Evolutionary conservation across 495 filamentous ascomycete species (phyloP).

Genomic region (Penicillium robsamsonii): DNA sequence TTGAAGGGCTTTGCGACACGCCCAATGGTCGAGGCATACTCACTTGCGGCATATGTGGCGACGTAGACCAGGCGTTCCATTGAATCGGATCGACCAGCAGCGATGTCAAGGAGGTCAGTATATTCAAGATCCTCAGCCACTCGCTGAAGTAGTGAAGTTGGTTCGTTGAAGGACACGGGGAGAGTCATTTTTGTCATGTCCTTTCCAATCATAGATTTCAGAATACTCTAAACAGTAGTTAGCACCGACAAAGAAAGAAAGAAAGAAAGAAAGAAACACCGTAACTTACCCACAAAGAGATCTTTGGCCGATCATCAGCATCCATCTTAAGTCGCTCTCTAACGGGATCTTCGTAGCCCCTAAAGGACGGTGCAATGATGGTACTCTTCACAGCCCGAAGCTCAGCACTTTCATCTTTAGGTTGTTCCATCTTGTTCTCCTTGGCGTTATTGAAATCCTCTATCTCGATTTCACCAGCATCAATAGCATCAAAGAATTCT

Average conservation of each 20-base stretch:
- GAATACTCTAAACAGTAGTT: slow-evolving; percentile 65
- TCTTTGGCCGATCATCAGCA: slow-evolving; percentile 86
- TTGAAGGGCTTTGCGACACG: slow-evolving; percentile 99
- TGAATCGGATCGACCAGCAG: slow-evolving; percentile 80
- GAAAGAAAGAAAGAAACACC: not conserved
- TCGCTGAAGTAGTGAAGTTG: slow-evolving; percentile 93
- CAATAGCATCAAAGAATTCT: slow-evolving; percentile 97
- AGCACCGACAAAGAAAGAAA: slow-evolving; percentile 7
- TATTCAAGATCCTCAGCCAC: slow-evolving; percentile 98
- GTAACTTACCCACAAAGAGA: slow-evolving; percentile 84
- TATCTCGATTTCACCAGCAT: slow-evolving; percentile 86
- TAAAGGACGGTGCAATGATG: slow-evolving; percentile 74
- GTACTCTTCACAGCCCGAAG: slow-evolving; percentile 47
- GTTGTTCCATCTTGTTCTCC: slow-evolving; percentile 43
- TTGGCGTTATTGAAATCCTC: slow-evolving; percentile 51
- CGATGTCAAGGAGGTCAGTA: slow-evolving; percentile 85
- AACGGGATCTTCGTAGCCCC: slow-evolving; percentile 85
- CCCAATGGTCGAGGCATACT: slow-evolving; percentile 94
- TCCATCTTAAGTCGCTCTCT: slow-evolving; percentile 81
- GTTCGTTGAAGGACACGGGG: slow-evolving; percentile 97
- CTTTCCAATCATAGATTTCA: slow-evolving; percentile 99
- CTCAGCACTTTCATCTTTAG: slow-evolving; percentile 45
- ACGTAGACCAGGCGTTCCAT: slow-evolving; percentile 96
- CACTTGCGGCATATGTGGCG: slow-evolving; percentile 89
- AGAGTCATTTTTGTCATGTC: slow-evolving; percentile 99